These are phyloP conservation scores for Arabidopsis hybrid DNA, from an alignment of 441 rosid species.

Conservation along the genomic window DNA sequence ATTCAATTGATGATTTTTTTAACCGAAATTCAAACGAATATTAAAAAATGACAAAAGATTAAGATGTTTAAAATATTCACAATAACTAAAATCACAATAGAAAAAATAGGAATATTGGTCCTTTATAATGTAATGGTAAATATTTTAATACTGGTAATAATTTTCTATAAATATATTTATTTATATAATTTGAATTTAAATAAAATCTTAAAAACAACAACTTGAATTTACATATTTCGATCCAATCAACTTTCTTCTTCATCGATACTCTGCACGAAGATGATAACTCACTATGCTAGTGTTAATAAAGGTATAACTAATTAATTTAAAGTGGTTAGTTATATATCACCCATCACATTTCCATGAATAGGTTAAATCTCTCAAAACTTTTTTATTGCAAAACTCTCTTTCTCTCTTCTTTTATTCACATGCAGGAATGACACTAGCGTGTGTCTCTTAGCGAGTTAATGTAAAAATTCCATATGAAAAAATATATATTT, in stretches of 20 bases:
- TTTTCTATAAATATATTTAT: too few species aligned
- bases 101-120: too few species aligned
- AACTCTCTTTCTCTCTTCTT: background rate
- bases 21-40: too few species aligned
- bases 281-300: background rate
- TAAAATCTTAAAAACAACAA: too few species aligned
- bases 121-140: too few species aligned
- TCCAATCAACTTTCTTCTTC: background rate
- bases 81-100: too few species aligned
- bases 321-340: constrained; percentile 26
- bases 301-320: constrained; percentile 4
- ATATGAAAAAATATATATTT: constrained; percentile 20
- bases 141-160: too few species aligned
- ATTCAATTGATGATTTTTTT: too few species aligned
- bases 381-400: constrained; percentile 6
- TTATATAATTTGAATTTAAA: too few species aligned
- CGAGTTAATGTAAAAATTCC: constrained; percentile 34
- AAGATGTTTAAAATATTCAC: too few species aligned
- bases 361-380: constrained; percentile 17
- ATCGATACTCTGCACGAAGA: too few species aligned
- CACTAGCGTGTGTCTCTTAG: constrained; percentile 28
- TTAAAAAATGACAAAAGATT: too few species aligned
- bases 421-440: constrained; percentile 43
- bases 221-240: background rate
- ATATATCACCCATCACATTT: constrained; percentile 37